Evolutionary conservation across 78 protist species (phyloP).

Genomic region (Protostelium mycophagum): DNA sequence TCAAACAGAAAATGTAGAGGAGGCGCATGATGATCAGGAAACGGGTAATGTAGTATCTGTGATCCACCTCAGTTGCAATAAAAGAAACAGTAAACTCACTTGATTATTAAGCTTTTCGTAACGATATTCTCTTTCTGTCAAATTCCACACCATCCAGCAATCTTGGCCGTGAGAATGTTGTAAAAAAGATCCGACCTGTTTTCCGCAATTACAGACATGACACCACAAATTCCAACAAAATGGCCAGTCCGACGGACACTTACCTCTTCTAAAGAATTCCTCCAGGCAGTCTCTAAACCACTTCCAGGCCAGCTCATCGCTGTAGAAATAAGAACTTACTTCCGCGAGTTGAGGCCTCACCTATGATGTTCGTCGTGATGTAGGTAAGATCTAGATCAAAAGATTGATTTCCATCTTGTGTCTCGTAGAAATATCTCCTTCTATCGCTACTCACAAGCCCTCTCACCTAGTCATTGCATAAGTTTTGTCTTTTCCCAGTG

Average conservation of each 20-base stretch:
- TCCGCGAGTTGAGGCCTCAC: background rate
- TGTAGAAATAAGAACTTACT: background rate
- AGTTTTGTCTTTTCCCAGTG: too few species aligned
- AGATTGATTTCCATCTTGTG: background rate
- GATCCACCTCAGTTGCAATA: background rate
- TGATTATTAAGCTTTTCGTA: constrained; percentile 11
- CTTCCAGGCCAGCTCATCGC: constrained; percentile 23
- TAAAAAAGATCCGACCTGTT: constrained; percentile 8
- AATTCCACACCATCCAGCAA: constrained; percentile 18
- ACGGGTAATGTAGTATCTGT: constrained; percentile 31
- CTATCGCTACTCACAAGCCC: background rate
- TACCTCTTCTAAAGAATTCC: constrained; percentile 17
- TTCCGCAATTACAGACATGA: background rate
- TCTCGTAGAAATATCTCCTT: background rate
- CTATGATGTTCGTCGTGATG: constrained; percentile 20
- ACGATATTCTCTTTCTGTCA: background rate
- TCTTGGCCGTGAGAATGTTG: background rate
- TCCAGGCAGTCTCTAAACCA: constrained; percentile 3
- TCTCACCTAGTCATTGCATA: background rate
- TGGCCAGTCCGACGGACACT: background rate
- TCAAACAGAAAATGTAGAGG: constrained; percentile 23
- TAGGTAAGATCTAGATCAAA: constrained; percentile 15
- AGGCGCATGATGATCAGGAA: constrained; percentile 81
- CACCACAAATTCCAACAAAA: background rate
- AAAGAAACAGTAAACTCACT: background rate